Percentiles rank a stretch among this genome's conserved stretches.
Evolutionary conservation across 257 asterid genomes (phyloP).

Genomic region (Petunia axillaris): DNA sequence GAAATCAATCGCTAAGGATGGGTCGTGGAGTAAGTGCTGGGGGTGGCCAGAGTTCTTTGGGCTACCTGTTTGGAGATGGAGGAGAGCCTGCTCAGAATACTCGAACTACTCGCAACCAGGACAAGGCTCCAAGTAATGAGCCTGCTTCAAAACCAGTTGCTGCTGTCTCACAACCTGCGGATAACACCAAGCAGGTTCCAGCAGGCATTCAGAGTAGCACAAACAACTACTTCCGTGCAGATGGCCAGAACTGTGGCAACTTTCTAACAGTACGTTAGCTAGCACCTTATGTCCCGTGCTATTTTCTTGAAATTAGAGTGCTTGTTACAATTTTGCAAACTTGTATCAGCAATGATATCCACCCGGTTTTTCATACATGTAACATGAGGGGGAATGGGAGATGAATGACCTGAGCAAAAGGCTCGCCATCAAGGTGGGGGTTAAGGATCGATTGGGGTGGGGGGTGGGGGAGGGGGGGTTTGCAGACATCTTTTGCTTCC

Average conservation of each 20-base stretch:
- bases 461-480: neutral
- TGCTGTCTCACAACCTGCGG: constrained; percentile 36
- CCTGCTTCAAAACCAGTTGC: constrained; percentile 42
- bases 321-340: neutral
- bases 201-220: constrained; percentile 45
- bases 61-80: constrained; percentile 76
- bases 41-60: constrained; percentile 88
- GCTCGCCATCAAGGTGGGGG: too few relatives aligned
- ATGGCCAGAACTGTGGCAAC: constrained; percentile 87
- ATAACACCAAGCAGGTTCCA: constrained; percentile 45
- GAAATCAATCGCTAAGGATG: constrained; percentile 44
- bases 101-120: constrained; percentile 35
- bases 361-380: neutral
- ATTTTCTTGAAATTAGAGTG: neutral
- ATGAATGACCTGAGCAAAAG: too few relatives aligned
- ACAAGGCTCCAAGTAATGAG: constrained; percentile 35
- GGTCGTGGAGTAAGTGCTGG: constrained; percentile 88
- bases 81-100: constrained; percentile 40
- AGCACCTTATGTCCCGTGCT: neutral
- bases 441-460: too few relatives aligned
- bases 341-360: neutral
- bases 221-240: constrained; percentile 68
- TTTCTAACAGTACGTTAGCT: constrained; percentile 49
- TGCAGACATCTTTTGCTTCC: neutral
- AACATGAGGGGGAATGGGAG: neutral